These are phyloP conservation scores for Ascocoryne sarcoides DNA, from an alignment of 2,329 filamentous ascomycete genomes.

Conservation along the genomic window DNA sequence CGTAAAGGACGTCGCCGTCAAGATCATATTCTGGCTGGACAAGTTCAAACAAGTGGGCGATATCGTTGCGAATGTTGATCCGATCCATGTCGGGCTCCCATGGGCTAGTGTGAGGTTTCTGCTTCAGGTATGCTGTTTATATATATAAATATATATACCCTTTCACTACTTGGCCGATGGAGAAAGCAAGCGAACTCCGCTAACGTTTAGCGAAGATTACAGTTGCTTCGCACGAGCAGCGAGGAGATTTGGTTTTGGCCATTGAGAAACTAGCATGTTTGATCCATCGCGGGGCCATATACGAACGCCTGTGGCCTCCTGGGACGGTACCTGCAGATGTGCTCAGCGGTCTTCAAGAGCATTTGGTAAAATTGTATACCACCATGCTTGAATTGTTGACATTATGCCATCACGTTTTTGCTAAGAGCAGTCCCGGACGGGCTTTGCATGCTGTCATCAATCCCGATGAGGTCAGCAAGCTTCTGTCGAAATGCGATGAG, in stretches of 20 bases:
- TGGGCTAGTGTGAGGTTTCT: slow-evolving; percentile 27
- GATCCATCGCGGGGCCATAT: slow-evolving; percentile 16
- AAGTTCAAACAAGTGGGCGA: slow-evolving; percentile 26
- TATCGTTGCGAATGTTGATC: slow-evolving; percentile 22
- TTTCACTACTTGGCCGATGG: too few relatives aligned
- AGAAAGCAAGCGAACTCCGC: too few relatives aligned
- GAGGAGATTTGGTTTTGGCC: slow-evolving; percentile 12
- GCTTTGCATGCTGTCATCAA: slow-evolving; percentile 8
- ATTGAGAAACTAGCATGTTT: slow-evolving; percentile 15
- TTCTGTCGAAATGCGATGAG: slow-evolving; percentile 8
- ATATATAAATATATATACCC: too few relatives aligned
- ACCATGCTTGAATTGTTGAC: slow-evolving; percentile 12
- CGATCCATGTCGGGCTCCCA: slow-evolving; percentile 24
- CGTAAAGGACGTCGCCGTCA: slow-evolving; percentile 12
- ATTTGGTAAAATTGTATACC: slow-evolving; percentile 15
- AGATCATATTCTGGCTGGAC: slow-evolving; percentile 21
- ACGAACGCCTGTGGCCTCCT: slow-evolving; percentile 15
- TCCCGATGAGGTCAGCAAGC: not conserved
- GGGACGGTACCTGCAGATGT: not conserved
- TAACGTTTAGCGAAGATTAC: slow-evolving; percentile 1
- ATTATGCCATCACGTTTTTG: slow-evolving; percentile 1
- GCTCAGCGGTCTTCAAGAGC: slow-evolving; percentile 5
- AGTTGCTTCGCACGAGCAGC: slow-evolving; percentile 7
- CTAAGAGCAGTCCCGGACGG: slow-evolving; percentile 5
- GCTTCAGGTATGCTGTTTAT: slow-evolving; percentile 14